A percentile compares a stretch with the other conserved stretches of the same genome.
Conservation (phyloP, 176 grass and related monocot genomes). For the Avena sativa region DNA sequence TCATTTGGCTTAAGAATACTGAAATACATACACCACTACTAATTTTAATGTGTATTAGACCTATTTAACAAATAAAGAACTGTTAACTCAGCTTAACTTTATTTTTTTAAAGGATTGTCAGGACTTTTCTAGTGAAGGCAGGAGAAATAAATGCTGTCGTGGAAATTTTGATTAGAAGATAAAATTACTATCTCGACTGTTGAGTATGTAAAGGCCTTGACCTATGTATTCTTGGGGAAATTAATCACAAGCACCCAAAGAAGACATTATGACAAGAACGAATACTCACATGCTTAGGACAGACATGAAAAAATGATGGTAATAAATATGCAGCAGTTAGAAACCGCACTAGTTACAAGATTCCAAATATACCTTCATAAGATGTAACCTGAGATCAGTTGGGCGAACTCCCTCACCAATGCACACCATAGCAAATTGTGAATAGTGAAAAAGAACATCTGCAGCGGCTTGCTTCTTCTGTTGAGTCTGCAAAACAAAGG, state of each 20-base stretch:
- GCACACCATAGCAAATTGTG: constrained; percentile 93
- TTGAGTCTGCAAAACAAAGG: constrained; percentile 63
- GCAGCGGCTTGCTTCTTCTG: constrained; percentile 88
- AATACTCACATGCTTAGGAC: not conserved
- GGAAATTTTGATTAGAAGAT: not conserved
- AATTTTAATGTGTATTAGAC: not conserved
- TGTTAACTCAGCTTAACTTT: not conserved
- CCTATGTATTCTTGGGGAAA: constrained; percentile 11
- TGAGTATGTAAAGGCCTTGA: constrained; percentile 6
- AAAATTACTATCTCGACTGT: not conserved
- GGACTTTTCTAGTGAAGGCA: not conserved
- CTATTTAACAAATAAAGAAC: not conserved
- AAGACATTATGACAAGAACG: constrained; percentile 1
- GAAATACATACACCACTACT: not conserved
- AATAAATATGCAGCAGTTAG: constrained; percentile 19
- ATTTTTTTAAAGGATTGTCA: not conserved
- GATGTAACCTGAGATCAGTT: constrained; percentile 87
- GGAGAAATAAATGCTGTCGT: not conserved
- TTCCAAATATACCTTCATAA: constrained; percentile 78
- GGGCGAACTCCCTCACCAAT: constrained; percentile 89
- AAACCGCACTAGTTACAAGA: constrained; percentile 10
- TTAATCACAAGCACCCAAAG: constrained; percentile 8
- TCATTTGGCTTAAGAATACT: not conserved
- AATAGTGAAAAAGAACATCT: constrained; percentile 89
- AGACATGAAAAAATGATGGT: not conserved